phyloP scores from a whole-genome alignment of 805 yeast genomes.

The Starmera amethionina region DNA sequence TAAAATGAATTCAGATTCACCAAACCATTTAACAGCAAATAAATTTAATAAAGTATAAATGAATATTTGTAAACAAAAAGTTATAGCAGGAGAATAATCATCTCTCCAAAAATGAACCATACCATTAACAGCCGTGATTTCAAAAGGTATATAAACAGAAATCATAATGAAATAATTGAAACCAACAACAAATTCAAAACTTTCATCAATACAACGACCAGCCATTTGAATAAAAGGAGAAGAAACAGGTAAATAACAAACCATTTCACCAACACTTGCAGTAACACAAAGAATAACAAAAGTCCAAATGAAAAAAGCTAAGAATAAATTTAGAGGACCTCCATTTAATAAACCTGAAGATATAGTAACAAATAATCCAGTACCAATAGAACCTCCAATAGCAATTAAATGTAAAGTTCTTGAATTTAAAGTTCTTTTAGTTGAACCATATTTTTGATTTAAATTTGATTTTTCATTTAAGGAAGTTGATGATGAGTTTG shows the following conservation, averaged over 20 bases:
- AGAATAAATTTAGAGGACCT: conserved; percentile 43
- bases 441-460: too few relatives aligned
- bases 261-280: conserved; percentile 54
- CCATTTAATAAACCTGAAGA: conserved; percentile 46
- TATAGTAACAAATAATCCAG: conserved; percentile 52
- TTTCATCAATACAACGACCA: conserved; percentile 53
- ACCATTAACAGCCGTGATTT: conserved; percentile 53
- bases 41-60: conserved; percentile 54
- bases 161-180: conserved; percentile 51
- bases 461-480: neutral
- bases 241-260: conserved; percentile 50
- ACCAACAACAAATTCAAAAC: conserved; percentile 62
- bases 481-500: too few relatives aligned
- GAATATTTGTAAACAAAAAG: conserved; percentile 56
- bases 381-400: conserved; percentile 58
- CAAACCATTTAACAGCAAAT: conserved; percentile 65
- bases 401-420: conserved; percentile 59
- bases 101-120: conserved; percentile 68
- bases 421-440: conserved; percentile 28
- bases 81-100: conserved; percentile 62
- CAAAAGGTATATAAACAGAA: conserved; percentile 50
- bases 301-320: conserved; percentile 58
- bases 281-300: conserved; percentile 53
- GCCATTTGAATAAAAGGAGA: conserved; percentile 58
- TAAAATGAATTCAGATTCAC: conserved; percentile 75